These are phyloP conservation scores for Kodamaea hsintzibuensis DNA, from an alignment of 805 yeast species.

Conservation along the genomic window DNA sequence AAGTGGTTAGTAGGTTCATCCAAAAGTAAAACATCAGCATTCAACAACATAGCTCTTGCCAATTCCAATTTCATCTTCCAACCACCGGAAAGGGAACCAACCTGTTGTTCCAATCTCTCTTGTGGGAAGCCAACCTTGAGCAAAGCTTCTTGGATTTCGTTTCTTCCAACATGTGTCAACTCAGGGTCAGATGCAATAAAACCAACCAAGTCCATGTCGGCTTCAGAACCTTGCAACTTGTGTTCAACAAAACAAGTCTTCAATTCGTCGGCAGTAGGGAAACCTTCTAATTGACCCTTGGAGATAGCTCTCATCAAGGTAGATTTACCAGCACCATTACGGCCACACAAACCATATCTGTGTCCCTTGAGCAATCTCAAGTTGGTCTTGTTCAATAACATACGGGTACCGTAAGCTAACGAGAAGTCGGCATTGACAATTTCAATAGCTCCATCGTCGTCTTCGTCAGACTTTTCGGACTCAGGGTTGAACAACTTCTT, in stretches of 20 bases:
- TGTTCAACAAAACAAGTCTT: conserved; percentile 97
- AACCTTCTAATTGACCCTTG: conserved; percentile 95
- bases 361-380: conserved; percentile 89
- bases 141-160: conserved; percentile 69
- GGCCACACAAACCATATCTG: conserved; percentile 96
- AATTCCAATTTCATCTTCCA: conserved; percentile 99
- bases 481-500: conserved; percentile 51
- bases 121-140: conserved; percentile 88
- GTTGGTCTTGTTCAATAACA: conserved; percentile 91
- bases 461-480: conserved; percentile 51
- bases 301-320: conserved; percentile 96
- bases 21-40: conserved; percentile 88
- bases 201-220: conserved; percentile 81
- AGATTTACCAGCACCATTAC: conserved; percentile 99
- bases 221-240: conserved; percentile 92
- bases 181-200: conserved; percentile 92
- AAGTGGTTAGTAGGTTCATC: conserved; percentile 99
- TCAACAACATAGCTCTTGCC: conserved; percentile 98
- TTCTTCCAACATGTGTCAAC: conserved; percentile 55
- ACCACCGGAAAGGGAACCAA: conserved; percentile 96
- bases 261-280: conserved; percentile 84
- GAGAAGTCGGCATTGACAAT: conserved; percentile 95
- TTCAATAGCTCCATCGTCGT: conserved; percentile 79
- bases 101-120: conserved; percentile 84
- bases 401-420: conserved; percentile 95